Percentiles rank a stretch among this genome's conserved stretches.
Conservation (phyloP, 345 rosid genomes). For the Eucalyptus lansdowneana region DNA sequence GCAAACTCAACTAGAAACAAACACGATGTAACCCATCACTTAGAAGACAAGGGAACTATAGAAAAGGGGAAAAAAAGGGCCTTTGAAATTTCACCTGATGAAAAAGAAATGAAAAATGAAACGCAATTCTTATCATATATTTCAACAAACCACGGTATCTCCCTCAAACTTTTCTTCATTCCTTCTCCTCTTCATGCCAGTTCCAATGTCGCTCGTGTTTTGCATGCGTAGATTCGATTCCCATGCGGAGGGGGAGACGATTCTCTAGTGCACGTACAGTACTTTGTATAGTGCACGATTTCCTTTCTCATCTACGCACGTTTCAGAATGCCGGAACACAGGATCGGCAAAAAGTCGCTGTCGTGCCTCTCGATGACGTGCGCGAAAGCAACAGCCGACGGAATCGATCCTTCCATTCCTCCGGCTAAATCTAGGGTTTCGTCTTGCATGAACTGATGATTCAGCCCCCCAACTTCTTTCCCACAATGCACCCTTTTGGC, state of each 20-base stretch:
- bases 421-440: background rate
- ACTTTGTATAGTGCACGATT: background rate
- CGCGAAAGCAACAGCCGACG: background rate
- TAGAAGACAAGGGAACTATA: background rate
- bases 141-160: background rate
- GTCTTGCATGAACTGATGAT: background rate
- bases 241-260: background rate
- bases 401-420: background rate
- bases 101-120: background rate
- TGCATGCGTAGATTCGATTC: background rate
- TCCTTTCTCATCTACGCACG: background rate
- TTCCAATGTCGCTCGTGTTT: background rate
- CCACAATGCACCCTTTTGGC: background rate
- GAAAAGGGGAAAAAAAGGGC: background rate
- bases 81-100: background rate
- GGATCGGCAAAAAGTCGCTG: background rate
- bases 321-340: background rate
- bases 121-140: background rate
- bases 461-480: background rate
- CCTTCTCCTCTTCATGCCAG: background rate
- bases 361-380: background rate
- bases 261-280: background rate
- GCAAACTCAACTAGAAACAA: background rate
- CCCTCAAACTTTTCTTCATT: background rate
- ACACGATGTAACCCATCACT: background rate